Evolutionary conservation across 1,139 yeast genomes (phyloP).

Genomic region (Sugiyamaella novakii): DNA sequence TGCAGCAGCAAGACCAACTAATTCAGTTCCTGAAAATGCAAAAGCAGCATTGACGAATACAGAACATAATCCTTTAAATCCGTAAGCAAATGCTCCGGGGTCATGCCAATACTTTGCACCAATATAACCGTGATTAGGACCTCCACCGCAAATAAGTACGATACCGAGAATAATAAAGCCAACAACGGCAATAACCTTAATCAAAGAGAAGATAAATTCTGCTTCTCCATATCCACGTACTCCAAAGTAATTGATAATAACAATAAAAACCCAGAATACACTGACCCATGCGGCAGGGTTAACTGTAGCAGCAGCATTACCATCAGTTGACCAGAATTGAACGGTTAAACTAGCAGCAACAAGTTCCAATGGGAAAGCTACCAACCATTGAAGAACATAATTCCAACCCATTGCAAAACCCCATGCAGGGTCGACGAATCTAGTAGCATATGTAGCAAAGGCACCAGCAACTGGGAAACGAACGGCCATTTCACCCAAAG

Average conservation of each 20-base stretch:
- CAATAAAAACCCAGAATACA: conserved; percentile 60
- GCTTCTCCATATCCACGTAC: conserved; percentile 79
- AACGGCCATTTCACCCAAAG: conserved; percentile 66
- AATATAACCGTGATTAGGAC: conserved; percentile 61
- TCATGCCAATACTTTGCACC: conserved; percentile 66
- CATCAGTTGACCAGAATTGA: conserved; percentile 63
- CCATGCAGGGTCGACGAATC: conserved; percentile 66
- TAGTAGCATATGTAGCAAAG: conserved; percentile 53
- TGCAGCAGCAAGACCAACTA: conserved; percentile 76
- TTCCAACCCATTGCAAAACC: conserved; percentile 86
- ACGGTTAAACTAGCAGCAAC: conserved; percentile 78
- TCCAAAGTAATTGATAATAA: conserved; percentile 66
- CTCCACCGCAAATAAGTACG: conserved; percentile 67
- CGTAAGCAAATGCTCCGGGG: conserved; percentile 63
- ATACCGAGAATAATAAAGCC: conserved; percentile 70
- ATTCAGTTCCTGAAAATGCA: conserved; percentile 83
- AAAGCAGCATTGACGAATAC: conserved; percentile 87
- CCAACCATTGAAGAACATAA: conserved; percentile 78
- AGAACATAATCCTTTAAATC: conserved; percentile 78
- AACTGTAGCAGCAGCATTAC: conserved; percentile 52
- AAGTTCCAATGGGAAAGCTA: conserved; percentile 74
- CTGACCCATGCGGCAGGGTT: conserved; percentile 69
- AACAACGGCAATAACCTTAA: conserved; percentile 63
- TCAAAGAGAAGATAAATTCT: conserved; percentile 62
- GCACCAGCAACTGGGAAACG: conserved; percentile 66